Percentiles rank a stretch among this genome's conserved stretches.
Conservation (phyloP, 257 asterid species). For the Przewalskia tangutica region DNA sequence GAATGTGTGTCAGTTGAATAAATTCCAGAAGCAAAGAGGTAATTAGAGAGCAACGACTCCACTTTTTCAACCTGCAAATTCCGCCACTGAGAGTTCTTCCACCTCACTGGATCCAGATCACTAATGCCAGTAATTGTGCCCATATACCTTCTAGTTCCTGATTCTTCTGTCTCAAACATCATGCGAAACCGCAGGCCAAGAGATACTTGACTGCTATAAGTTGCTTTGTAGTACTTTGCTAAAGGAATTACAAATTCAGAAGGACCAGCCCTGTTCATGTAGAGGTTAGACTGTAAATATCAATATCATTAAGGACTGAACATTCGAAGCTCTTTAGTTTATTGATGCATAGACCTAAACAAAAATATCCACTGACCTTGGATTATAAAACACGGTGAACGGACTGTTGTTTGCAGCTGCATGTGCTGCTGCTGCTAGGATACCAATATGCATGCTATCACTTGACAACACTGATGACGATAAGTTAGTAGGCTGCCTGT, state of each 20-base stretch:
- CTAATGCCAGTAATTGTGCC: conserved; percentile 88
- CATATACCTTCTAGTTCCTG: conserved; percentile 94
- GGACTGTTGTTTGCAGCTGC: conserved; percentile 96
- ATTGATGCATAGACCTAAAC: neutral
- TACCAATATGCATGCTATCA: conserved; percentile 96
- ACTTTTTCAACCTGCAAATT: conserved; percentile 60
- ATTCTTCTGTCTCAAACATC: conserved; percentile 96
- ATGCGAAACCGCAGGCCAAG: conserved; percentile 93
- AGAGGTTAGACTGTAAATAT: neutral
- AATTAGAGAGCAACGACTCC: neutral
- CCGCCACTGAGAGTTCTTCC: conserved; percentile 99
- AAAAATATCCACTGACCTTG: conserved; percentile 43
- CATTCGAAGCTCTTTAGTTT: neutral
- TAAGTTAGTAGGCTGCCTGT: conserved; percentile 78
- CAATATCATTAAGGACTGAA: too few relatives aligned
- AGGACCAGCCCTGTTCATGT: conserved; percentile 72
- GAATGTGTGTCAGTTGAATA: neutral
- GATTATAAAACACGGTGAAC: conserved; percentile 80
- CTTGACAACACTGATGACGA: conserved; percentile 91
- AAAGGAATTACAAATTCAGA: conserved; percentile 89
- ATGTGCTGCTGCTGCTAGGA: conserved; percentile 99
- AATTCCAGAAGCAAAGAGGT: neutral
- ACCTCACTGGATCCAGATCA: conserved; percentile 75
- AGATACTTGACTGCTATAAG: conserved; percentile 74
- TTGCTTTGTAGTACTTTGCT: conserved; percentile 88